Conservation (phyloP, 73 alveolate genomes). For the Symbiodinium natans region DNA sequence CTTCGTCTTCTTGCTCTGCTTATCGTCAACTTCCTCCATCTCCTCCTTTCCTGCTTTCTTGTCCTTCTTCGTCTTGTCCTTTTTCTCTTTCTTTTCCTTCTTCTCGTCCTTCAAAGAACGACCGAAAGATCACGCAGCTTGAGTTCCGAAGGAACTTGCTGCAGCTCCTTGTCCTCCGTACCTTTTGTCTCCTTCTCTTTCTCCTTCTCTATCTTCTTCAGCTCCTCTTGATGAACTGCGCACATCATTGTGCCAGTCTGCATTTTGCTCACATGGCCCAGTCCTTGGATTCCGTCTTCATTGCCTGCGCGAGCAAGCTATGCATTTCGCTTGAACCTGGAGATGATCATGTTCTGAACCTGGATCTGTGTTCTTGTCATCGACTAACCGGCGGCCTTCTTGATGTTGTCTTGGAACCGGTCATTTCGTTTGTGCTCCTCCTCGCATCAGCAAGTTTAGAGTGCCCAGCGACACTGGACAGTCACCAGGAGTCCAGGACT, state of each 20-base stretch:
- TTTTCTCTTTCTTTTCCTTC: constrained; percentile 53
- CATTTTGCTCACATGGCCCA: no score
- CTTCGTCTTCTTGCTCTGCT: background rate
- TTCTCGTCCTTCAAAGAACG: background rate
- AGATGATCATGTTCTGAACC: background rate
- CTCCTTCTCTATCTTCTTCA: constrained; percentile 78
- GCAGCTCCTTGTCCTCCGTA: background rate
- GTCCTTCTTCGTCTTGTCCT: background rate
- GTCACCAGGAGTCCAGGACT: background rate
- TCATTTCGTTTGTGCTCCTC: constrained; percentile 88
- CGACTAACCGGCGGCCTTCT: constrained; percentile 36
- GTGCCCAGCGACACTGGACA: background rate
- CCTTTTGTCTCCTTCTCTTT: constrained; percentile 21
- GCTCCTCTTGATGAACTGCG: constrained; percentile 6
- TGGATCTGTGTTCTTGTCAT: no score
- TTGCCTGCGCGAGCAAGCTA: background rate
- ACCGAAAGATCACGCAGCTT: background rate
- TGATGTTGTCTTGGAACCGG: constrained; percentile 77
- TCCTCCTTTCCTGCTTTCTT: constrained; percentile 17
- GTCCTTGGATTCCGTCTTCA: constrained; percentile 80
- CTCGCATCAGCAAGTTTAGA: background rate
- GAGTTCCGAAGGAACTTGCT: background rate
- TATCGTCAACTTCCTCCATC: background rate
- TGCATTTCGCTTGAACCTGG: background rate
- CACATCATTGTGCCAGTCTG: background rate